Conservation (phyloP, 169 alveolate species). For the Babesia sp. region DNA sequence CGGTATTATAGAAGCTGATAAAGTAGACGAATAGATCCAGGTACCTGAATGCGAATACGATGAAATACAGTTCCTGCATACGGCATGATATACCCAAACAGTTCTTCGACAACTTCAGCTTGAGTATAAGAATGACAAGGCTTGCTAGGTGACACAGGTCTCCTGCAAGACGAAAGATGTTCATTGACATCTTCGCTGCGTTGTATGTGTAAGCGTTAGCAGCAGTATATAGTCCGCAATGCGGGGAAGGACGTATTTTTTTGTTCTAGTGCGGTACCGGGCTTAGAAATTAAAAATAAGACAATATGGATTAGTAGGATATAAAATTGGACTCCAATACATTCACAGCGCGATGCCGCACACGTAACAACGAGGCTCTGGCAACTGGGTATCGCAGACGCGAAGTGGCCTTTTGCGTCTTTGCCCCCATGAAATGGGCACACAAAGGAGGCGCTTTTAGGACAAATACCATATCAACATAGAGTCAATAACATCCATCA, state of each 20-base stretch:
- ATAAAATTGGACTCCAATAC: not conserved
- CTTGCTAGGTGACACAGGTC: slow-evolving; percentile 92
- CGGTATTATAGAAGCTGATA: slow-evolving; percentile 89
- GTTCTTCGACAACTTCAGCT: slow-evolving; percentile 87
- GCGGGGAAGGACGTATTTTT: slow-evolving; percentile 1
- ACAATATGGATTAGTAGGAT: not conserved
- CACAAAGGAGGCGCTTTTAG: not conserved
- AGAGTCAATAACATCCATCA: too few relatives aligned
- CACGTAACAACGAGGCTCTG: slow-evolving; percentile 5
- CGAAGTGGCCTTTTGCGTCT: not conserved
- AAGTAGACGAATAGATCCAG: slow-evolving; percentile 82
- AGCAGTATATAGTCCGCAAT: not conserved
- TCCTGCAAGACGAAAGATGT: slow-evolving; percentile 89
- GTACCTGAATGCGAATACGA: slow-evolving; percentile 91
- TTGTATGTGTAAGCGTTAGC: not conserved
- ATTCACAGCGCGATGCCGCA: slow-evolving; percentile 2
- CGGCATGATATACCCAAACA: slow-evolving; percentile 94
- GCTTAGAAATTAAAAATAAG: not conserved
- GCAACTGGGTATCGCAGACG: not conserved
- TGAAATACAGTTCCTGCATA: slow-evolving; percentile 93
- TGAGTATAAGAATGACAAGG: slow-evolving; percentile 87
- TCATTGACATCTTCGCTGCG: slow-evolving; percentile 80
- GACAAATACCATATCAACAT: too few relatives aligned
- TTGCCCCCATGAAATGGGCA: slow-evolving; percentile 16
- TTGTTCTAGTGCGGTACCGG: not conserved